phyloP scores from a whole-genome alignment of 176 grass and related monocot species.

The Dactylis glomerata region DNA sequence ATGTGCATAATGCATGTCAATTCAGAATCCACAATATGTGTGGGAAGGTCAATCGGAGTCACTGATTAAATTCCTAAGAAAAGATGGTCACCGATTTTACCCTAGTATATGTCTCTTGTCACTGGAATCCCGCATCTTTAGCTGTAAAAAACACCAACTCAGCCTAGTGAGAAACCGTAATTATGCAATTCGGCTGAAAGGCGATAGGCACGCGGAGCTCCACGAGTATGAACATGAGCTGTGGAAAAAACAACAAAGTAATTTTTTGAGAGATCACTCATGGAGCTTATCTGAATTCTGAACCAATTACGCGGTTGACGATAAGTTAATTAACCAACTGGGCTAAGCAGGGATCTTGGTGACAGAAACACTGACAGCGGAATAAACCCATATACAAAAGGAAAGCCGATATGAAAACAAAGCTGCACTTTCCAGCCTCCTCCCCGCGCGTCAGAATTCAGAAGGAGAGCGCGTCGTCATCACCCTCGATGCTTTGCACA shows the following conservation, averaged over 20 bases:
- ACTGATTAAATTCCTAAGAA: not conserved
- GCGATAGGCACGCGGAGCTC: not conserved
- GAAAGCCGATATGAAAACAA: constrained; percentile 33
- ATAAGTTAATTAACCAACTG: not conserved
- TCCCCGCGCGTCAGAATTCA: not conserved
- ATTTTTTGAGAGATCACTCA: not conserved
- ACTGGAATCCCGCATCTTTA: not conserved
- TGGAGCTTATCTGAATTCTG: constrained; percentile 2
- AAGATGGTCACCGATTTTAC: not conserved
- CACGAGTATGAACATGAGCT: constrained; percentile 14
- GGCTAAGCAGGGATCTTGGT: constrained; percentile 22
- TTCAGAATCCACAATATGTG: not conserved
- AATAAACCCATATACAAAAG: not conserved
- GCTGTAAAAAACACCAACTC: not conserved
- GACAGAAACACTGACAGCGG: no score
- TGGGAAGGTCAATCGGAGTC: not conserved
- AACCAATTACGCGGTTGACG: not conserved
- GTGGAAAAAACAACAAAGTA: not conserved
- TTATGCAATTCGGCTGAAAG: not conserved
- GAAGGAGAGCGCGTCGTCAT: not conserved
- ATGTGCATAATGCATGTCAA: constrained; percentile 6
- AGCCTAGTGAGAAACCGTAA: not conserved
- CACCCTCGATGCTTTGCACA: not conserved
- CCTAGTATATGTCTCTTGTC: not conserved
- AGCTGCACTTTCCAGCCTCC: constrained; percentile 12